Evolutionary conservation across 2,329 filamentous ascomycete species (phyloP), one percentile per base, ranked within the genome.

Genomic region (Trichothecium roseum): DNA sequence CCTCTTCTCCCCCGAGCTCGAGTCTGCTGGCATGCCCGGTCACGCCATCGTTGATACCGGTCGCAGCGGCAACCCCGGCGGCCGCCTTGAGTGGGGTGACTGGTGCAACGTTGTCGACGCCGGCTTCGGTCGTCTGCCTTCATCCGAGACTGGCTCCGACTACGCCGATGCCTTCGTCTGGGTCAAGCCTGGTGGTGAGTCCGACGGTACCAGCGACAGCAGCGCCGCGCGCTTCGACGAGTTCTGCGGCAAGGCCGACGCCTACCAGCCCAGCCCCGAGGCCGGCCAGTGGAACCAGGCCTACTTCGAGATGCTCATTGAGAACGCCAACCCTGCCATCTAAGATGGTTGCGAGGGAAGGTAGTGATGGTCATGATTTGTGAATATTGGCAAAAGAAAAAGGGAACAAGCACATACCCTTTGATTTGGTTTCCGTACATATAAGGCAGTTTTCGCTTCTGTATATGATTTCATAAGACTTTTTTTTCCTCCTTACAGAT

Each of bases 81-180:
- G 65, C 39, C 61, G 62, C 36, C 39, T 51, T 36, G 56, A 60
- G 46, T 66, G 64, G 62, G 64, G 63, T 36, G 66, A 74, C 47
- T 76, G 72, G 72, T 76, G 72, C 57, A 77, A 80, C 49, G 65
- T 78, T 43, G 63, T 62, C 32, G 68, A 66, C 32, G 71, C 75
- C 39, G 76, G 76, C 27, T 79, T 79, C 45, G 76, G 76, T 42
- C 56, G 61, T 32, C 66, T 71, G 28, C 72, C 74, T 1, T 71
- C 69, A 3, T 63, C 72, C 5, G 54, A 66, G 44, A 79, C 74
- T n/a, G 72, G 69, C 30, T 60, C 70, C 45, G 50, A 57, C 6
- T 63, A 75, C 15, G 64, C 68, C 35, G 77, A 81, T 54, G 72
- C 74, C 26, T 75, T 80, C 43, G 75, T 80, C 33, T 80, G 75